phyloP scores from a whole-genome alignment of 73 alveolate species.

The Breviolum minutum region DNA sequence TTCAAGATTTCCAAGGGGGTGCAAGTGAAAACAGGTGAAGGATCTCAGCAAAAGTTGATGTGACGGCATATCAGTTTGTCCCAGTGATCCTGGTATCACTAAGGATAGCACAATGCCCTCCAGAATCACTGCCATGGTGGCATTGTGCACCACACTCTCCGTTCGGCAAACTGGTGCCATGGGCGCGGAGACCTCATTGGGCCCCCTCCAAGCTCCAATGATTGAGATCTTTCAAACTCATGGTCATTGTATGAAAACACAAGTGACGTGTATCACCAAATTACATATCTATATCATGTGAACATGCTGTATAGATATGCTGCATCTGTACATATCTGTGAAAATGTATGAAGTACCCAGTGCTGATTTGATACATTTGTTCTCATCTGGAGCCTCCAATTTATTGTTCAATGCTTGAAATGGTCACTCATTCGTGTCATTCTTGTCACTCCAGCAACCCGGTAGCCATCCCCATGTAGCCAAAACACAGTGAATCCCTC shows the following conservation, averaged over 20 bases:
- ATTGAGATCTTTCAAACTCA: no score
- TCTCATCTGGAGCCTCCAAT: neutral
- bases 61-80: no score
- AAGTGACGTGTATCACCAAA: no score
- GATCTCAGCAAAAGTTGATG: no score
- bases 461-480: neutral
- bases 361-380: no score
- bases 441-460: no score
- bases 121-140: constrained; percentile 81
- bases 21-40: no score
- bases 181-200: constrained; percentile 68
- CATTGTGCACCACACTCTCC: constrained; percentile 91
- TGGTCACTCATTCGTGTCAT: no score
- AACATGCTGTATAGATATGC: neutral
- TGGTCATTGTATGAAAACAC: no score
- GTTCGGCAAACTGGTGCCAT: constrained; percentile 93
- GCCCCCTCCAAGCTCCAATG: neutral
- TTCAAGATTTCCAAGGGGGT: no score
- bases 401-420: no score
- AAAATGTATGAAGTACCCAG: neutral
- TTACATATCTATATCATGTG: neutral
- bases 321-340: neutral
- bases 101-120: constrained; percentile 63
- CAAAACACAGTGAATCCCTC: constrained; percentile 62
- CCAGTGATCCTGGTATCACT: no score